Conservation (phyloP, 1,284 basidiomycete genomes). For the Ceratobasidium sp. region DNA sequence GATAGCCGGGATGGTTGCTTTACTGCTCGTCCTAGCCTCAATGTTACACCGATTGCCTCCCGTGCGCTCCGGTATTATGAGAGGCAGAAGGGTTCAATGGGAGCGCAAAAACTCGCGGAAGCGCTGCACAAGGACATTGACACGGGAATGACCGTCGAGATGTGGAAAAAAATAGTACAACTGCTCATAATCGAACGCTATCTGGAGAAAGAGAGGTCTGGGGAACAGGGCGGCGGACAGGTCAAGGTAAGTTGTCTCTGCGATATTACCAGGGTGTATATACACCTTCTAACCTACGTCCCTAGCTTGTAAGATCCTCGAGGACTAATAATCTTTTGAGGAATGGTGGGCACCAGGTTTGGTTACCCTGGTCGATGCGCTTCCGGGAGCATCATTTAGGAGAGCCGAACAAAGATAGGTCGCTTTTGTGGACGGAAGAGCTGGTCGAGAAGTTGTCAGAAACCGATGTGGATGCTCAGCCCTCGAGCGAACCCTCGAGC, state of each 20-base stretch:
- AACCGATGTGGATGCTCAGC: not conserved
- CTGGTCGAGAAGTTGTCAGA: not conserved
- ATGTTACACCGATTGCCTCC: constrained; percentile 18
- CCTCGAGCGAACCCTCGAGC: not conserved
- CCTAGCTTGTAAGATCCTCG: not conserved
- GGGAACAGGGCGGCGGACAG: constrained; percentile 21
- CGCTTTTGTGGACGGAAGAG: constrained; percentile 23
- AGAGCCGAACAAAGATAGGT: not conserved
- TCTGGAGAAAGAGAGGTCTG: constrained; percentile 17
- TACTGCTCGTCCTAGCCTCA: not conserved
- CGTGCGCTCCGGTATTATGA: constrained; percentile 18
- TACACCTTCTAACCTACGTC: not conserved
- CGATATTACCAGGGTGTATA: not conserved
- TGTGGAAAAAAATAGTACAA: constrained; percentile 24
- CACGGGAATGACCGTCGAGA: not conserved
- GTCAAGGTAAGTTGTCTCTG: constrained; percentile 5
- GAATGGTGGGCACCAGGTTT: not conserved
- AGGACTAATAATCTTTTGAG: constrained; percentile 8
- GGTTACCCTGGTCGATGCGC: constrained; percentile 26
- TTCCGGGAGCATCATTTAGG: constrained; percentile 19
- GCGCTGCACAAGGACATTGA: not conserved
- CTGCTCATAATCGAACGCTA: constrained; percentile 26
- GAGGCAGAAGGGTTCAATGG: not conserved
- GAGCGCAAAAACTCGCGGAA: not conserved
- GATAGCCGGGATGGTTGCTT: constrained; percentile 1